Base-by-base conservation (phyloP, 768 basidiomycete species). In the Boletellus sp. region DNA sequence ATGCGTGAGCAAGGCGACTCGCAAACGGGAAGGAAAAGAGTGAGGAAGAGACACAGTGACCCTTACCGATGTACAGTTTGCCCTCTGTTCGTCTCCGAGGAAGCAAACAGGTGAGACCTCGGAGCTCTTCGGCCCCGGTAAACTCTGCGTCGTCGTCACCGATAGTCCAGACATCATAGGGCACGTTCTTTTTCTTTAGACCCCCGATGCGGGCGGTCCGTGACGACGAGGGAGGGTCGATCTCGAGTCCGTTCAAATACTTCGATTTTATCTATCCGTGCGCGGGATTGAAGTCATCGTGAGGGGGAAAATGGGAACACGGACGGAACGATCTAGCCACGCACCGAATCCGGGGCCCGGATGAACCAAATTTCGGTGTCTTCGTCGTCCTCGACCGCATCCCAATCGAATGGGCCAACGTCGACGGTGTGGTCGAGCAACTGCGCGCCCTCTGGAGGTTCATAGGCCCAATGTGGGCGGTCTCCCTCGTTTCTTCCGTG, bases 341-440 rank as follows among this genome's bases (percentile, higher is more conserved):
- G 51, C 61, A 89, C 87, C 34, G 75, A 75, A 12, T 83, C 79
- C 20, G 87, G 87, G 15, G 81, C 77, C 11, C 87, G 78, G 32
- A 90, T 76, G 12, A 88, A 67, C 79, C 86, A 89, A 9, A 90
- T 57, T 56, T 90, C 87, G 10, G 80, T 58, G 51, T 88, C 78
- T 0, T 71, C 64, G 23, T 84, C 74, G 43, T 77, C 66, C 11
- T 78, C 72, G 5, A 90, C 52, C 6, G 70, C 66, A 50, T 85
- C 84, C 85, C 85, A 90, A 57, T 88, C 87, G 57, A 86, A 86
- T 3, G 74, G 72, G 1, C 72, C 71, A 2, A 8, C 52, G 50
- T 84, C 78, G 13, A 70, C 67, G 20, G 66, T 56, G 50, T 76
- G 67, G 42, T 80, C 72, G n/a, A 84, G 60, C 15, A 76, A 62